A percentile compares a stretch with the other conserved stretches of the same genome.
Conservation (phyloP, 164 flowering plant genomes). For the Aristolochia contorta region DNA sequence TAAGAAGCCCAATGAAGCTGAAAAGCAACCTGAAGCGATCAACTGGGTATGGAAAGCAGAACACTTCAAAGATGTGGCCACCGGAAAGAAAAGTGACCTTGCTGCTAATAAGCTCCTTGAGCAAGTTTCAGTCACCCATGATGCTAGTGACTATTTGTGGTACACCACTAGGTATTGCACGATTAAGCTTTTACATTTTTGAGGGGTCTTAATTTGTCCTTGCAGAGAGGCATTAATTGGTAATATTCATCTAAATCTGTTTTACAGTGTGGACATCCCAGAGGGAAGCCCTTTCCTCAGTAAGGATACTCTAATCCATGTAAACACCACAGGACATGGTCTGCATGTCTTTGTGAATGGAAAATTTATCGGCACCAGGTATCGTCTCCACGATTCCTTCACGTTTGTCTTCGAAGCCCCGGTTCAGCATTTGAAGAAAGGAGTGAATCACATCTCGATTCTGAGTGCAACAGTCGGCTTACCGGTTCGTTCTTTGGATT, state of each 20-base stretch:
- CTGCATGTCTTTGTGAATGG: slow-evolving; percentile 61
- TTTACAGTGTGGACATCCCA: neutral
- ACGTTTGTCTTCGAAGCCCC: neutral
- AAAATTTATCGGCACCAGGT: slow-evolving; percentile 21
- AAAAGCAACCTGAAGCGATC: slow-evolving; percentile 27
- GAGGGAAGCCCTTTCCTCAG: neutral
- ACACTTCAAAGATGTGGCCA: slow-evolving; percentile 49
- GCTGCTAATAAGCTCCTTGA: slow-evolving; percentile 44
- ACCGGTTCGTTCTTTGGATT: slow-evolving; percentile 19
- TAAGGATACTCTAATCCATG: slow-evolving; percentile 25
- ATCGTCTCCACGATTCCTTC: too few relatives aligned
- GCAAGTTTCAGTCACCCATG: slow-evolving; percentile 62
- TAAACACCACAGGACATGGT: slow-evolving; percentile 46
- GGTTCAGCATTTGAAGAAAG: slow-evolving; percentile 18
- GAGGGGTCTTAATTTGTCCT: neutral
- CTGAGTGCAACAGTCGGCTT: slow-evolving; percentile 57
- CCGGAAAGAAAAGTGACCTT: slow-evolving; percentile 23
- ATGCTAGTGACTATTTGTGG: slow-evolving; percentile 80
- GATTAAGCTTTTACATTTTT: neutral
- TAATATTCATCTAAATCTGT: neutral
- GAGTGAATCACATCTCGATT: slow-evolving; percentile 37
- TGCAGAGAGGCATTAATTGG: neutral
- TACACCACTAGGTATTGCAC: slow-evolving; percentile 57
- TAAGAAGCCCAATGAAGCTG: slow-evolving; percentile 36
- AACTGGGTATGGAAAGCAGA: slow-evolving; percentile 59